Percentiles rank a stretch among this genome's conserved stretches.
Conservation (phyloP, 306 rosid species). For the Rosa persica region DNA sequence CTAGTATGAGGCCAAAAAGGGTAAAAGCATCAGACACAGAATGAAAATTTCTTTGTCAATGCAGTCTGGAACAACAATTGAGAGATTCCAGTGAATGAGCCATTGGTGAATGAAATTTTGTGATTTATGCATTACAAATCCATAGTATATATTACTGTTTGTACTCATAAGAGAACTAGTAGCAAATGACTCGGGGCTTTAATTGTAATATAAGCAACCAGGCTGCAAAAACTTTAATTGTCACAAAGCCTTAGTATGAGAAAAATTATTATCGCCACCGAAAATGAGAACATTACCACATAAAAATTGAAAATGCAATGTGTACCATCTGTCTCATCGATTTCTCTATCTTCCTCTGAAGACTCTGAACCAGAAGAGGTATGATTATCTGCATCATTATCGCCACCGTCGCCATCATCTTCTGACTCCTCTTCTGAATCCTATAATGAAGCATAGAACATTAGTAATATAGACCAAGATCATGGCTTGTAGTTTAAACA, state of each 20-base stretch:
- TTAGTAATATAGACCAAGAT: constrained; percentile 10
- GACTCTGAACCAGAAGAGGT: constrained; percentile 47
- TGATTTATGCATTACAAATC: neutral
- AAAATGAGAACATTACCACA: constrained; percentile 22
- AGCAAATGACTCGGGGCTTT: neutral
- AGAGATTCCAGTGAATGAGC: neutral
- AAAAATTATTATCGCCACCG: no score
- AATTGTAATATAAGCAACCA: neutral
- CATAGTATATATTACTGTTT: no score
- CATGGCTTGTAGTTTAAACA: neutral
- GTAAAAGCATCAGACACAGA: constrained; percentile 24
- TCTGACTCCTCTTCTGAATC: constrained; percentile 62
- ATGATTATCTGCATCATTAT: constrained; percentile 28
- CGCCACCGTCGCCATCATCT: constrained; percentile 16
- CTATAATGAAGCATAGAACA: constrained; percentile 39
- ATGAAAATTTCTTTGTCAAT: neutral
- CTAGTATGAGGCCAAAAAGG: constrained; percentile 27
- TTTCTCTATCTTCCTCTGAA: constrained; percentile 42
- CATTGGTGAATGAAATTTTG: neutral
- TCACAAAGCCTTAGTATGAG: constrained; percentile 1
- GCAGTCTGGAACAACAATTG: constrained; percentile 1
- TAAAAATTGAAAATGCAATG: neutral
- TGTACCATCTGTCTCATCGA: constrained; percentile 52
- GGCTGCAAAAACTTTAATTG: neutral
- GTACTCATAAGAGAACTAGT: neutral